These are phyloP conservation scores for Plasmodium coatneyi DNA, from an alignment of 169 alveolate species.

Conservation along the genomic window DNA sequence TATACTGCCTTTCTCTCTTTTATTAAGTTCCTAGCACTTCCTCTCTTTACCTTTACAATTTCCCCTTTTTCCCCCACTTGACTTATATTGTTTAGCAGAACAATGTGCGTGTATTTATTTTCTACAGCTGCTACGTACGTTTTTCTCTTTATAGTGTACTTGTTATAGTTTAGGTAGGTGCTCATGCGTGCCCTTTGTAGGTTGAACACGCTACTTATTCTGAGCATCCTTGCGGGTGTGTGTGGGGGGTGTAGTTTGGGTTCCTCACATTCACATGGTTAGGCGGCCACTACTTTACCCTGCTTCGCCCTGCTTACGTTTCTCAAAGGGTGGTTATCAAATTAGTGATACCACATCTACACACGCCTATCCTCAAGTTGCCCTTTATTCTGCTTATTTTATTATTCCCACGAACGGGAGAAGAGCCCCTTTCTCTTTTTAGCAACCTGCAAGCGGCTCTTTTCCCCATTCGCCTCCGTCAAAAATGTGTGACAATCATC, in stretches of 20 bases:
- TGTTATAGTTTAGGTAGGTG: slow-evolving; percentile 55
- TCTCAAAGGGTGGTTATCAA: background rate
- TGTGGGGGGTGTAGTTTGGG: background rate
- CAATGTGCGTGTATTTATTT: slow-evolving; percentile 42
- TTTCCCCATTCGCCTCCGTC: background rate
- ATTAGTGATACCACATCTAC: background rate
- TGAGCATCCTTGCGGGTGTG: background rate
- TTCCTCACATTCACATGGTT: background rate
- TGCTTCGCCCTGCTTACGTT: background rate
- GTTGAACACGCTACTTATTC: slow-evolving; percentile 5
- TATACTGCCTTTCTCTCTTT: slow-evolving; percentile 62
- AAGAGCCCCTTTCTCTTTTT: background rate
- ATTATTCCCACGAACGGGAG: background rate
- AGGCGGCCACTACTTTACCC: background rate
- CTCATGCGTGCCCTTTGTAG: slow-evolving; percentile 32
- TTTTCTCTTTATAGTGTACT: slow-evolving; percentile 62
- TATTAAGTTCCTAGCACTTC: slow-evolving; percentile 49
- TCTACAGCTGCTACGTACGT: slow-evolving; percentile 68
- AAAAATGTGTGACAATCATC: background rate
- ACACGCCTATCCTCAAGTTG: background rate
- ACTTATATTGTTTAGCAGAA: slow-evolving; percentile 48
- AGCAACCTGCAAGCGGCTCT: background rate
- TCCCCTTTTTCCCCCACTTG: slow-evolving; percentile 64
- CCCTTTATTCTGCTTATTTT: background rate
- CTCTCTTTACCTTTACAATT: slow-evolving; percentile 50